Evolutionary conservation across 306 rosid species (phyloP).

Genomic region (Citrullus colocynthis): DNA sequence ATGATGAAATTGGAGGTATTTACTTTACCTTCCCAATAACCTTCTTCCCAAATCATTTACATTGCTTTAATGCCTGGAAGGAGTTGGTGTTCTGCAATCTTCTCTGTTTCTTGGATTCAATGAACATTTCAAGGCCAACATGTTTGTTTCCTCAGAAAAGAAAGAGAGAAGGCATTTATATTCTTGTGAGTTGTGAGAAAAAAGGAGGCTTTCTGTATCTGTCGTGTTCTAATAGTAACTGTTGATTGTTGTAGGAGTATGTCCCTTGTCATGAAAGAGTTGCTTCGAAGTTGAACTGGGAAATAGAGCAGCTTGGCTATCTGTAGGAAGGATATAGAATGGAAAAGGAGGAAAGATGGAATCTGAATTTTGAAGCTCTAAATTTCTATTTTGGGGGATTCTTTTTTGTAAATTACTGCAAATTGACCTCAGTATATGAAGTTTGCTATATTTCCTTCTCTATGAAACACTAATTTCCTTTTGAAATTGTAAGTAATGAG

Average conservation of each 20-base stretch:
- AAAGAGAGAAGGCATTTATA: background rate
- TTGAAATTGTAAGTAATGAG: constrained; percentile 11
- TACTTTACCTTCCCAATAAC: background rate
- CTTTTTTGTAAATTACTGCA: constrained; percentile 9
- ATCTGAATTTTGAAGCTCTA: constrained; percentile 10
- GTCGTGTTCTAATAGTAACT: background rate
- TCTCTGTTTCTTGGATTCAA: constrained; percentile 1
- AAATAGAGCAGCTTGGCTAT: constrained; percentile 48
- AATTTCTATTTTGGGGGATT: constrained; percentile 24
- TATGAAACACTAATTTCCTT: constrained; percentile 4
- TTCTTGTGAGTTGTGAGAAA: background rate
- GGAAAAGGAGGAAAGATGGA: background rate
- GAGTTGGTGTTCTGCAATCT: background rate
- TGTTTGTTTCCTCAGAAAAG: background rate
- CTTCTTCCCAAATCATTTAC: background rate
- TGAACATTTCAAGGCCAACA: background rate
- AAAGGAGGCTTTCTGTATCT: background rate
- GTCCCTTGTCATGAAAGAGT: constrained; percentile 61
- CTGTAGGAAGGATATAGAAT: constrained; percentile 16
- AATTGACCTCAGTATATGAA: constrained; percentile 10
- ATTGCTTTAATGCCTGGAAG: background rate
- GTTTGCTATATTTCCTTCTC: background rate
- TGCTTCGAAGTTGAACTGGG: constrained; percentile 62
- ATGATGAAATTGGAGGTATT: constrained; percentile 62
- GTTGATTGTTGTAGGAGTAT: constrained; percentile 34